These are phyloP conservation scores for Panus rudis DNA, from an alignment of 768 basidiomycete species.

Conservation along the genomic window DNA sequence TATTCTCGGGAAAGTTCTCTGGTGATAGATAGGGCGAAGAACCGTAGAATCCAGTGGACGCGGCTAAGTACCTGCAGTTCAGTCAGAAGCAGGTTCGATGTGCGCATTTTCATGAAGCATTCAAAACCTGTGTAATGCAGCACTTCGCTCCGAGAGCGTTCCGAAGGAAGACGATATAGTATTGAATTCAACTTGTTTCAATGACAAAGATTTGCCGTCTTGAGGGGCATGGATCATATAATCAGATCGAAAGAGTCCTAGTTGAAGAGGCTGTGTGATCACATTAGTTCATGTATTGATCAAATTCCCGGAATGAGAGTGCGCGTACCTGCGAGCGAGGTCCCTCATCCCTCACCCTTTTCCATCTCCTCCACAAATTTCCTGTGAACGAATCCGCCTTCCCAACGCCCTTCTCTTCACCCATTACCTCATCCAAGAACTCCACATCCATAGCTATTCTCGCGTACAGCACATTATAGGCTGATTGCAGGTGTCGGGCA, in stretches of 20 bases:
- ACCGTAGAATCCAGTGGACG: conserved; percentile 61
- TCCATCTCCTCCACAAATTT: conserved; percentile 84
- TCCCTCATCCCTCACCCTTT: conserved; percentile 58
- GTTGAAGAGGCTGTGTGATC: conserved; percentile 59
- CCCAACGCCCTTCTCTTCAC: conserved; percentile 66
- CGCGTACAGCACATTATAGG: conserved; percentile 84
- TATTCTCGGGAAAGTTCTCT: conserved; percentile 66
- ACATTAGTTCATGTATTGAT: conserved; percentile 27
- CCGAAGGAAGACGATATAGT: conserved; percentile 94
- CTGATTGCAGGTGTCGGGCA: conserved; percentile 59
- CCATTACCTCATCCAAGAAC: conserved; percentile 84
- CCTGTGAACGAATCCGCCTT: conserved; percentile 84
- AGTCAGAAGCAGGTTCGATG: background rate
- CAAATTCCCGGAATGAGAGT: background rate
- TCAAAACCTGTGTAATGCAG: conserved; percentile 68
- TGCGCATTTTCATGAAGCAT: no score
- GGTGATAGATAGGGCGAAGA: conserved; percentile 43
- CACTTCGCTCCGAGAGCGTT: conserved; percentile 55
- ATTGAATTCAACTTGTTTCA: conserved; percentile 98
- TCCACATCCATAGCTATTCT: conserved; percentile 69
- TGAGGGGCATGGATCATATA: conserved; percentile 71
- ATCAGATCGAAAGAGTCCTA: conserved; percentile 92
- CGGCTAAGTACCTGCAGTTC: conserved; percentile 52
- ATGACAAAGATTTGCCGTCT: conserved; percentile 27
- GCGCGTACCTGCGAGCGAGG: conserved; percentile 43